Evolutionary conservation across 148 eudicot species (phyloP).

Genomic region (Rhododendron molle): DNA sequence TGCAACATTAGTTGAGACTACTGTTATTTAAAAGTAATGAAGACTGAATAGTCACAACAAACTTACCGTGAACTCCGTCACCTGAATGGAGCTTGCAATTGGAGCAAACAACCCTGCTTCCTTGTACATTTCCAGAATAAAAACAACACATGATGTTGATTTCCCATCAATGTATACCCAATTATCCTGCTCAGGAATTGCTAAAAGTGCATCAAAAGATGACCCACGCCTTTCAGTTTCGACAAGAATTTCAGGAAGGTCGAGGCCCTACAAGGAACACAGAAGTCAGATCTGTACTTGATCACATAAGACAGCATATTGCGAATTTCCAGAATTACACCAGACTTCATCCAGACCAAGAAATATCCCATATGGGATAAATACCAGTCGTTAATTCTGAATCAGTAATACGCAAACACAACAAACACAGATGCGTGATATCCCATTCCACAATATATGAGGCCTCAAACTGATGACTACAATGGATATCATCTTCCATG

Average conservation of each 20-base stretch:
- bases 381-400: background rate
- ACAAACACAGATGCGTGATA: background rate
- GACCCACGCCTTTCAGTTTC: conserved; percentile 86
- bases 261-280: conserved; percentile 55
- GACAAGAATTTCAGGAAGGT: conserved; percentile 73
- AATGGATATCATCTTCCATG: background rate
- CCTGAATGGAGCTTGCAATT: conserved; percentile 65
- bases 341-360: background rate
- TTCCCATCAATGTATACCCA: conserved; percentile 88
- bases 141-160: conserved; percentile 86
- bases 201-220: conserved; percentile 71
- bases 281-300: background rate
- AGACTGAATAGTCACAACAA: conserved; percentile 6
- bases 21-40: background rate
- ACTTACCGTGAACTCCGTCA: conserved; percentile 91
- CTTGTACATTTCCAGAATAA: conserved; percentile 84
- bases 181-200: conserved; percentile 85
- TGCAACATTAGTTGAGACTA: background rate
- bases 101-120: conserved; percentile 79
- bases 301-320: background rate
- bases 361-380: background rate
- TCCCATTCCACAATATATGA: background rate
- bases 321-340: background rate
- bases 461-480: background rate
- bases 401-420: background rate